These are phyloP conservation scores for Apostasia shenzhenica DNA, from an alignment of 106 monocot species.

Conservation along the genomic window DNA sequence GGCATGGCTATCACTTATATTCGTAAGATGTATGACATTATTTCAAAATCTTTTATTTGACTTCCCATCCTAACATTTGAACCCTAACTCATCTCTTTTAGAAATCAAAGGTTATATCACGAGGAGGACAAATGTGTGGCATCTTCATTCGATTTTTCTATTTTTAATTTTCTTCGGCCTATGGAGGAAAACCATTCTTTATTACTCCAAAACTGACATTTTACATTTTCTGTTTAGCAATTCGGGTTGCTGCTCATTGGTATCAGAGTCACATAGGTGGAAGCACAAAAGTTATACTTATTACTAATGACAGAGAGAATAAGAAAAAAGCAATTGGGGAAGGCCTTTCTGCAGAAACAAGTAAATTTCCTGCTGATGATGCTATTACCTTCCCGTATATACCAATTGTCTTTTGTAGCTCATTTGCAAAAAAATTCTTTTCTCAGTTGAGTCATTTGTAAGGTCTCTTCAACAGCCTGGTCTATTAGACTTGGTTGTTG, in stretches of 20 bases:
- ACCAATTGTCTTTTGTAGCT: not conserved
- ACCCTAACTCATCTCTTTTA: no score
- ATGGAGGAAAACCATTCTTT: no score
- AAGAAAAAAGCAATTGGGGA: conserved; percentile 82
- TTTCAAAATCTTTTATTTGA: no score
- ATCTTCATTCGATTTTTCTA: no score
- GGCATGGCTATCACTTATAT: no score
- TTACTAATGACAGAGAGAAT: conserved; percentile 96
- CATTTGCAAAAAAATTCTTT: conserved; percentile 7
- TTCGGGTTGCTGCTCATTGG: conserved; percentile 90
- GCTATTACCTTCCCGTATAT: not conserved
- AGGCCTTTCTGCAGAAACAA: conserved; percentile 83
- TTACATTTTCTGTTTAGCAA: conserved; percentile 42
- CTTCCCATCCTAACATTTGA: no score
- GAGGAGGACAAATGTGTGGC: no score
- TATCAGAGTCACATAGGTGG: conserved; percentile 79
- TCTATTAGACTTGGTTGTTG: conserved; percentile 73
- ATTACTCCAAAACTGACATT: no score
- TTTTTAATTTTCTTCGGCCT: no score
- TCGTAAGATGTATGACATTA: no score
- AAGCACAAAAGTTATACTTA: conserved; percentile 50
- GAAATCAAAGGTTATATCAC: no score
- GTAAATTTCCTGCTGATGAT: conserved; percentile 15
- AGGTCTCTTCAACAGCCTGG: conserved; percentile 75
- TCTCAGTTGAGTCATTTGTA: conserved; percentile 92